Percentiles rank a stretch among this genome's conserved stretches.
These are phyloP conservation scores for Paecilomyces variotii DNA, from an alignment of 2,329 filamentous ascomycete genomes.

Conservation along the genomic window DNA sequence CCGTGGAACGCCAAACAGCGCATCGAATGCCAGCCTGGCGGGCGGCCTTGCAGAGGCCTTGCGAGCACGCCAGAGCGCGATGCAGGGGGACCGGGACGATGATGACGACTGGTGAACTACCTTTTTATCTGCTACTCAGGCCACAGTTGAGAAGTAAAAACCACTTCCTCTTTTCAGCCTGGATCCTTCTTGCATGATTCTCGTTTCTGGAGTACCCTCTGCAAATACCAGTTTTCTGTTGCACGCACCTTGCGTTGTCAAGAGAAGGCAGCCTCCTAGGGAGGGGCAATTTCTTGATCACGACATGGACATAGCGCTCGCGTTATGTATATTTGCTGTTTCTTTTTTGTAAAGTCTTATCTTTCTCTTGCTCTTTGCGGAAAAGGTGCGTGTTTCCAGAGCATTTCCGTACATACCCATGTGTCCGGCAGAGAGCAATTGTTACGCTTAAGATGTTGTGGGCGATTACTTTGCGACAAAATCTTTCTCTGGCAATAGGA, in stretches of 20 bases:
- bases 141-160: neutral
- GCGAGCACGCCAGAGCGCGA: constrained; percentile 65
- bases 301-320: neutral
- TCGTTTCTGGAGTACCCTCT: neutral
- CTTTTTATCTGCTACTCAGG: neutral
- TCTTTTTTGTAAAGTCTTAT: neutral
- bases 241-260: neutral
- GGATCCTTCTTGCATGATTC: neutral
- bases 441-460: neutral
- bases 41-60: constrained; percentile 74
- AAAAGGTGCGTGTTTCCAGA: neutral
- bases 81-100: constrained; percentile 61
- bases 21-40: constrained; percentile 53
- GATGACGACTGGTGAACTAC: constrained; percentile 59
- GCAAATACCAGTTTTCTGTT: neutral
- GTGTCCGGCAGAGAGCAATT: neutral
- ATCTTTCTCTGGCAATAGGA: neutral
- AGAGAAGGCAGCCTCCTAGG: neutral
- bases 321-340: neutral
- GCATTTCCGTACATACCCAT: neutral
- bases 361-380: neutral
- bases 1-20: constrained; percentile 58
- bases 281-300: neutral
- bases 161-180: neutral
- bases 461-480: neutral